Evolutionary conservation across 2,329 filamentous ascomycete species (phyloP), one percentile per base, ranked within the genome.

Genomic region (Knufia petricola): DNA sequence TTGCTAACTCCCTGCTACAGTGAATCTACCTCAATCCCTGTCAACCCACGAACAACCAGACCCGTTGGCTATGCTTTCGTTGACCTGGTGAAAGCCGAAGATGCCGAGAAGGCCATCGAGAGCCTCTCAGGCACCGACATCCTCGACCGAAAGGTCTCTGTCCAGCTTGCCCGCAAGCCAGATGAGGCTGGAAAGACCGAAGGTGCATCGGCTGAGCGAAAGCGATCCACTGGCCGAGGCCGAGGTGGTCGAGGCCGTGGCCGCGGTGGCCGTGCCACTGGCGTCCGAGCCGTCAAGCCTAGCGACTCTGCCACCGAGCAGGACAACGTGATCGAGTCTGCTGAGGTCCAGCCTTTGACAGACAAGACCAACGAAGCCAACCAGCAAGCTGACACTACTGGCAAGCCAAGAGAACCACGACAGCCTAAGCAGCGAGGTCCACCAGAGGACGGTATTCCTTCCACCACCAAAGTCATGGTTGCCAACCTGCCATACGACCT

Each of bases 401-500:
- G 66, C 48, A 62, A 63, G 47, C 62, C 70, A 56, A 73, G 71
- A 60, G 70, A 69, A 59, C 72, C 67, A 53, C 75, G 75, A 61
- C 72, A 76, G 60, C 79, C 78, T 67, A 82, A 81, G 73, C 81
- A 95, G 80, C 89, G 92, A 69, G 92, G 92, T 56, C 92, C 92
- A 58, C 92, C 92, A 52, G 90, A 94, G 70, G 90, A 98, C 67
- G 92, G 92, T 60, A 87, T 98, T 64, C 84, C 92, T 58, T 96
- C 90, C 71, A 95, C 95, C 84, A 96, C 86, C 71, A 98, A 98
- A 85, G 87, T 98, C 73, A 98, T 98, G 92, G 92, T 98, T 64
- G 92, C 92, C 65, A 98, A 98, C 77, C 81, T 98, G 55, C 92
- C 92, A 46, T 98, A 98, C 66, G 90, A 98, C 74, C 79, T 96